Conservation (phyloP, 139 green algal genomes). For the Ulvella scutata region DNA sequence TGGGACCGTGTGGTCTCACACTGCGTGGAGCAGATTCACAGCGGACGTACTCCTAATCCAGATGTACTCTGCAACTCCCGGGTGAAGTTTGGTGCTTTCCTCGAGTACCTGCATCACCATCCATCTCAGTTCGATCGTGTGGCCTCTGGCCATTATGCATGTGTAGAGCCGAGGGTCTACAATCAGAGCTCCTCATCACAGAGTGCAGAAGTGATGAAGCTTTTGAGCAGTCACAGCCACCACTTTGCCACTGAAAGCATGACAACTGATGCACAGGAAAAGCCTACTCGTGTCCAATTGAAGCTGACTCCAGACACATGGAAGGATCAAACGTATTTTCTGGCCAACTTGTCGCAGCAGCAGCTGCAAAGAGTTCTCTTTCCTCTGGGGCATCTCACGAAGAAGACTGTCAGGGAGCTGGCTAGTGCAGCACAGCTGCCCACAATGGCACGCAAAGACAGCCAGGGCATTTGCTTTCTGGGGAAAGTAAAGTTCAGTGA, state of each 20-base stretch:
- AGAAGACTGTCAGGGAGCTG: conserved; percentile 49
- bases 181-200: not conserved
- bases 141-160: conserved; percentile 59
- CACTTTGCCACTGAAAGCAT: not conserved
- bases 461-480: conserved; percentile 98
- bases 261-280: not conserved
- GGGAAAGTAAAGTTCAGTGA: conserved; percentile 87
- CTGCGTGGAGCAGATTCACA: conserved; percentile 65
- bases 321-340: conserved; percentile 93
- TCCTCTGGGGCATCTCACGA: conserved; percentile 76
- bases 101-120: conserved; percentile 53
- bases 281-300: not conserved
- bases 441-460: conserved; percentile 77
- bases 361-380: conserved; percentile 81
- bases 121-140: conserved; percentile 41
- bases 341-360: conserved; percentile 46
- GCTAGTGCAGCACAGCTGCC: conserved; percentile 49
- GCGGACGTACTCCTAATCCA: conserved; percentile 89
- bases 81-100: conserved; percentile 83
- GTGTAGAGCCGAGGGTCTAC: not conserved
- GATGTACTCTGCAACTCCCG: conserved; percentile 94
- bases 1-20: conserved; percentile 80
- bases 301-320: conserved; percentile 60
- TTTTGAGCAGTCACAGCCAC: not conserved
- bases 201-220: not conserved